Evolutionary conservation across 352 stramenopile species (phyloP), one percentile per base, ranked within the genome.

Genomic region (Achlya hypogyna): DNA sequence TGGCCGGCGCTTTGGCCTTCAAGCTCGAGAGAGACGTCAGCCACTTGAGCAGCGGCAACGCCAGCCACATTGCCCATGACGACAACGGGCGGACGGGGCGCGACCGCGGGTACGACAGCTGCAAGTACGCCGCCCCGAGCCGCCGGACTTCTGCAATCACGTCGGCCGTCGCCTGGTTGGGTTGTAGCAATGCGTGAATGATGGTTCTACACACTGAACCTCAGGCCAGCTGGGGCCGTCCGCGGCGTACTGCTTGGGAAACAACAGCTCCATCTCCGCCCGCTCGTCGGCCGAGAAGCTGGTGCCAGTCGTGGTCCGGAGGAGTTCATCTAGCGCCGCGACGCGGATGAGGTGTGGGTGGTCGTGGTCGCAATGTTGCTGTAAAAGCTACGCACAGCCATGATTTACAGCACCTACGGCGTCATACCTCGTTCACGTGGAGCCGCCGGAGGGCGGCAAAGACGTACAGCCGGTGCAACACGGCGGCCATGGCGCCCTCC

Each of bases 381-480:
- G n/a, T 35, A 66, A 66, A 3, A 66, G 14, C 59, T 66, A 51
- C 23, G 4, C 22, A 64, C 16, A 16, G 49, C 6, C 20, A 20
- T 58, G 25, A 31, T 5, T 31, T 4, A 4, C 16, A 64, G 12
- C 42, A 32, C 6, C 34, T 28, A 42, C 22, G 16, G 34, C n/a
- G 25, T 23, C 5, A 6, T 22, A 67, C 60, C 60, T 67, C 47
- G 28, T 20, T 4, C 47, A 59, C n/a, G 10, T 29, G 31, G 9
- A 51, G n/a, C 22, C 23, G 38, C 32, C 51, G 51, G 5, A 67
- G 32, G 20, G 60, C 31, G 2, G 60, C 60, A 32, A 67, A 59
- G 4, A 67, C 60, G 34, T 59, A 67, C 28, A 67, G 43, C 8
- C 60, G 42, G 31, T 67, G 60, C 20, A 67, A 23, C 8, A 67